Evolutionary conservation across 2,329 filamentous ascomycete species (phyloP).

Genomic region (Botrytis tulipae): DNA sequence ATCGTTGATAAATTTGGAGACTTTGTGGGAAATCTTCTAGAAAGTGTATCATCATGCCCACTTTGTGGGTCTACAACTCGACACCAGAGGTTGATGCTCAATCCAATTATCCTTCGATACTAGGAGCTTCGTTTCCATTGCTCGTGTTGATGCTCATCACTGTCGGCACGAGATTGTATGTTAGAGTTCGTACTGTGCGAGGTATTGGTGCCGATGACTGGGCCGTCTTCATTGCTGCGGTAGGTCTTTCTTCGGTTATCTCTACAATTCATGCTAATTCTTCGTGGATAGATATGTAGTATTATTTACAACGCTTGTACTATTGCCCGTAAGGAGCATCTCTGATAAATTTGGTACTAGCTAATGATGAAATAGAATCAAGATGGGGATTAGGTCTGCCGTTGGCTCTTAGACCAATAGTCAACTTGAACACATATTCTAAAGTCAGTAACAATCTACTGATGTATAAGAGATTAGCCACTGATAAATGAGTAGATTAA

Average conservation of each 20-base stretch:
- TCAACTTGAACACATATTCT: constrained; percentile 5
- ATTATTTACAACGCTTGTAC: constrained; percentile 6
- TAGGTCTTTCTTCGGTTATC: neutral
- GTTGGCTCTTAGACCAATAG: neutral
- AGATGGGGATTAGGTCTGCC: constrained; percentile 19
- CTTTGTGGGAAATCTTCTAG: neutral
- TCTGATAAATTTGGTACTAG: neutral
- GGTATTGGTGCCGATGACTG: constrained; percentile 18
- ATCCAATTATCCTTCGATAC: constrained; percentile 10
- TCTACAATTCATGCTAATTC: neutral
- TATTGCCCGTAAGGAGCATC: constrained; percentile 6
- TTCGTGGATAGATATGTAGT: neutral
- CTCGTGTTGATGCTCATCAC: constrained; percentile 12
- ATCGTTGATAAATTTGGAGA: neutral
- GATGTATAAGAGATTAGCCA: neutral
- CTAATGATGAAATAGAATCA: constrained; percentile 12
- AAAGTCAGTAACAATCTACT: neutral
- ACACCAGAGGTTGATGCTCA: constrained; percentile 9
- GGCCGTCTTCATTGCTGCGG: neutral
- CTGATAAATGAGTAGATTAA: constrained; percentile 14
- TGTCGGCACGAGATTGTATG: constrained; percentile 2
- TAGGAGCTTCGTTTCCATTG: constrained; percentile 3
- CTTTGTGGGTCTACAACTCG: constrained; percentile 20
- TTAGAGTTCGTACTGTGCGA: constrained; percentile 16
- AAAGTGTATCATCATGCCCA: constrained; percentile 12